Conservation (phyloP, 2,329 filamentous ascomycete genomes). For the Bimuria novae-zelandiae region DNA sequence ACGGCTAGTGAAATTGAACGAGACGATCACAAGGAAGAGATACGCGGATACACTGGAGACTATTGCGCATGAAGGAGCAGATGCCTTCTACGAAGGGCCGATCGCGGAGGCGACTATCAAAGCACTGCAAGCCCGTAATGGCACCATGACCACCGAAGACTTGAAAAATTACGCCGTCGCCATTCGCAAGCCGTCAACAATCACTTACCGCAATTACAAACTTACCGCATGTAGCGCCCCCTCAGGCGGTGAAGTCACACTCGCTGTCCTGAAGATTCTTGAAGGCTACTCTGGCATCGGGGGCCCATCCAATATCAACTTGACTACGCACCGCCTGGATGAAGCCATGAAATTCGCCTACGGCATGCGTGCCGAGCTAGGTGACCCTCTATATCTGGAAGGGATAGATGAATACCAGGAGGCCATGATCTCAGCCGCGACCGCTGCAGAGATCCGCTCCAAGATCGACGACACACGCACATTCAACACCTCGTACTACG, state of each 20-base stretch:
- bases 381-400: conserved; percentile 76
- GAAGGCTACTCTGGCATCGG: conserved; percentile 74
- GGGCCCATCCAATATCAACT: conserved; percentile 59
- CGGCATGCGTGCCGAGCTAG: conserved; percentile 73
- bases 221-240: conserved; percentile 74
- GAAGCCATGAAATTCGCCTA: conserved; percentile 93
- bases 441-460: conserved; percentile 62
- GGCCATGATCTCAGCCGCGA: conserved; percentile 65
- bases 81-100: conserved; percentile 74
- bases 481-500: conserved; percentile 73
- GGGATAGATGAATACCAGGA: conserved; percentile 67
- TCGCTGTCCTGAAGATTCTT: conserved; percentile 80
- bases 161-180: conserved; percentile 73
- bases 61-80: conserved; percentile 73
- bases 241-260: conserved; percentile 74
- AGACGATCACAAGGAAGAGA: conserved; percentile 77
- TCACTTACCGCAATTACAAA: conserved; percentile 66
- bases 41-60: conserved; percentile 80
- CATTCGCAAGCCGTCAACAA: conserved; percentile 63
- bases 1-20: conserved; percentile 70
- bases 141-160: conserved; percentile 85
- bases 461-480: conserved; percentile 76
- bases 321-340: conserved; percentile 80
- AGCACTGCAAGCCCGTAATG: conserved; percentile 69
- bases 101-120: conserved; percentile 76